Percentiles rank a stretch among this genome's conserved stretches.
These are phyloP conservation scores for Pythium brassicae DNA, from an alignment of 352 stramenopile genomes.

Conservation along the genomic window DNA sequence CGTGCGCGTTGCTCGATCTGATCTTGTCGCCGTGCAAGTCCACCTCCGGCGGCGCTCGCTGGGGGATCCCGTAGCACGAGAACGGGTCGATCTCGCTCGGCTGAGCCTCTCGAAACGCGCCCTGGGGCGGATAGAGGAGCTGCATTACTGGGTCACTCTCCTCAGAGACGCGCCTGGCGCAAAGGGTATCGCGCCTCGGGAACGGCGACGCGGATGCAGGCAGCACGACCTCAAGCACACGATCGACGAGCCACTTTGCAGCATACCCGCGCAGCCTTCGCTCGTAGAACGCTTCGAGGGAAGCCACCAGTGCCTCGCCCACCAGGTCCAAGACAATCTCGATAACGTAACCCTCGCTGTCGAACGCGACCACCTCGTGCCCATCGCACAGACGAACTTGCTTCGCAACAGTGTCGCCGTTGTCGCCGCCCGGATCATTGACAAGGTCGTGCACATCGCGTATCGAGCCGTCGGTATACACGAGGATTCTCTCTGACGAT, in stretches of 20 bases:
- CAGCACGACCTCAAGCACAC: constrained; percentile 20
- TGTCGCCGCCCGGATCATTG: neutral
- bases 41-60: neutral
- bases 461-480: neutral
- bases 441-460: neutral
- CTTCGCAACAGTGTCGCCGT: no score
- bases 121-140: neutral
- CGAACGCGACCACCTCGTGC: neutral
- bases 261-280: constrained; percentile 24
- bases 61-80: constrained; percentile 2
- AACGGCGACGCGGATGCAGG: constrained; percentile 2
- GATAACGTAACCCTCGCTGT: neutral
- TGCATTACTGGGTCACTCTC: constrained; percentile 4
- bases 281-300: constrained; percentile 23
- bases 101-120: neutral
- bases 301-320: neutral
- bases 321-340: neutral
- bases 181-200: neutral
- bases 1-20: neutral
- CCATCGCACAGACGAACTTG: neutral
- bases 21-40: neutral
- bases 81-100: constrained; percentile 8
- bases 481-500: neutral
- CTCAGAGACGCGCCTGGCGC: neutral
- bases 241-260: constrained; percentile 8